phyloP scores from a whole-genome alignment of 345 rosid genomes.

The Isatis tinctoria region DNA sequence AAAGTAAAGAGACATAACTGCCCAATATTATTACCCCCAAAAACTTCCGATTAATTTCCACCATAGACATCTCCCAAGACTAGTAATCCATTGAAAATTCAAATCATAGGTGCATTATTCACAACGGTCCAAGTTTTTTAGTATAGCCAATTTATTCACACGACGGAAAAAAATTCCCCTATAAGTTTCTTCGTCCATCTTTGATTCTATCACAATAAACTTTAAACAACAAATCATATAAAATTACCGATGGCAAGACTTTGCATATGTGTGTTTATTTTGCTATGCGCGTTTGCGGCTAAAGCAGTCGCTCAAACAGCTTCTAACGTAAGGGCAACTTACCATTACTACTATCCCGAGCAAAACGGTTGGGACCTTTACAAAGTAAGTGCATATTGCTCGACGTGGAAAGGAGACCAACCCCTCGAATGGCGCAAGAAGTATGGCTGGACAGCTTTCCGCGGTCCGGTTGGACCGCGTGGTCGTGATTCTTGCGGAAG shows the following conservation, averaged over 20 bases:
- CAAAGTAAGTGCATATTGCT: constrained; percentile 43
- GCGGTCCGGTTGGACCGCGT: constrained; percentile 48
- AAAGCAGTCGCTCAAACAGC: constrained; percentile 37
- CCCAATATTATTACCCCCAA: background rate
- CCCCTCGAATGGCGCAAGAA: constrained; percentile 47
- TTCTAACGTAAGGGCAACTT: constrained; percentile 48
- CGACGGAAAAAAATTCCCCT: background rate
- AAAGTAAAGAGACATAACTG: background rate
- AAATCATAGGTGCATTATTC: background rate
- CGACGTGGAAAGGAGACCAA: constrained; percentile 51
- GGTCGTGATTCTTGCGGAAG: constrained; percentile 50
- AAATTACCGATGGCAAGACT: background rate
- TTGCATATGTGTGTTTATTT: constrained; percentile 1
- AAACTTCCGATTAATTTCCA: background rate
- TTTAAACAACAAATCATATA: background rate
- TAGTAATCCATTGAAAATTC: constrained; percentile 12
- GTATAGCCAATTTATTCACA: background rate
- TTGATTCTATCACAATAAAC: background rate
- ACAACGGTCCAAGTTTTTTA: constrained; percentile 2
- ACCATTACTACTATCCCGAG: constrained; percentile 44
- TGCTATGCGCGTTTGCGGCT: constrained; percentile 21
- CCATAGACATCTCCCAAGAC: constrained; percentile 1
- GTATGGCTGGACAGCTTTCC: constrained; percentile 58
- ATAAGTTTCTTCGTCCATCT: background rate
- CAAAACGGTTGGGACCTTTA: constrained; percentile 45